These are phyloP conservation scores for Fusarium sp. DNA, from an alignment of 2,329 filamentous ascomycete genomes.

Conservation along the genomic window DNA sequence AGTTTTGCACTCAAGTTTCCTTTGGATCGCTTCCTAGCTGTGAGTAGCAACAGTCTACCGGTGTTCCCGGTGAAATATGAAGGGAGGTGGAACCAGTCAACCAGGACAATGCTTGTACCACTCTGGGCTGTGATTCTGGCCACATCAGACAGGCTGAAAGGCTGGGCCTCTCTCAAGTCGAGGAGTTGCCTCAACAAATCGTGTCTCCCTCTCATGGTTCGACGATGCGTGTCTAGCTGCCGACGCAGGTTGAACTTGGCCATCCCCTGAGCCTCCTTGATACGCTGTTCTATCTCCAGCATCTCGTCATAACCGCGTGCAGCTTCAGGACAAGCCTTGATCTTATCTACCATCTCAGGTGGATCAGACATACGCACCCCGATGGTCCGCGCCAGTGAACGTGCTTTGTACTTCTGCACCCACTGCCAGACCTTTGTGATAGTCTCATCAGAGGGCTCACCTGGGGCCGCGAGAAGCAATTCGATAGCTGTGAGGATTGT, in stretches of 20 bases:
- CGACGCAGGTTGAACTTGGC: background rate
- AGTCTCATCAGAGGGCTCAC: background rate
- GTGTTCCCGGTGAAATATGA: fast-evolving
- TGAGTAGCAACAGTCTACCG: background rate
- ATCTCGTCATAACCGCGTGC: background rate
- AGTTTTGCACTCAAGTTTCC: background rate
- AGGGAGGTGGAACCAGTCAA: background rate
- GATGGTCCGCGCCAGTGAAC: background rate
- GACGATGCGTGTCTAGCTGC: background rate
- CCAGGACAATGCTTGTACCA: background rate
- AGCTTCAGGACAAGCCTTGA: background rate
- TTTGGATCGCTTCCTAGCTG: background rate
- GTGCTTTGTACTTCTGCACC: background rate
- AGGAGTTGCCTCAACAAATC: background rate
- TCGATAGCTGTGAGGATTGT: background rate
- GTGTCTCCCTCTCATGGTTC: background rate
- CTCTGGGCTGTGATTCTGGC: background rate
- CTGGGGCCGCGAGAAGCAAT: background rate
- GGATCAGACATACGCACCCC: background rate
- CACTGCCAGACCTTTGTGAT: background rate
- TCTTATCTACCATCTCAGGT: background rate
- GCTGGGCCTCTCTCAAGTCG: background rate
- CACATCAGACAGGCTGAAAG: background rate
- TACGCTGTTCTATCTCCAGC: background rate
- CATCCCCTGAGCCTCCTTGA: background rate